Evolutionary conservation across 2,329 filamentous ascomycete species (phyloP), one percentile per base, ranked within the genome.

Genomic region (Paracamarosporium sp.): DNA sequence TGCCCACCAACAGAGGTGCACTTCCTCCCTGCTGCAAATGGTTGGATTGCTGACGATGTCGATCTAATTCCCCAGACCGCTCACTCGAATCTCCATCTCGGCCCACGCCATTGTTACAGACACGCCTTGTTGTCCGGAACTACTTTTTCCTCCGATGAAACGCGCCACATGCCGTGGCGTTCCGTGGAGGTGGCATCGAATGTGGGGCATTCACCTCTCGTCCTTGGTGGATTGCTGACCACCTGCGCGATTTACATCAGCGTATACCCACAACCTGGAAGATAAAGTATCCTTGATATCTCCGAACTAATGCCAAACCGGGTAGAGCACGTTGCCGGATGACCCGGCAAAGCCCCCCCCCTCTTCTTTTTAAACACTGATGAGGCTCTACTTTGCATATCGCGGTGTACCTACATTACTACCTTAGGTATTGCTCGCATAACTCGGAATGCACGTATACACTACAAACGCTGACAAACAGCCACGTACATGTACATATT

Each of bases 141-240:
- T 17, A 31, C 17, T 46, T 31, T 46, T 46, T 31, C 20, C 13
- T 25, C 27, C 27, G 27, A 46, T 17, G 22, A 31, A 31, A 31
- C 15, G 43, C 27, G 43, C 43, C 43, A 46, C 43, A 6, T 30
- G n/a, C 43, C 43, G 43, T 46, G 43, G 43, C 43, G 43, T 31
- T n/a, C 43, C 43, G 43, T 31, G 43, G 43, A 46, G 43, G 43
- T 46, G 43, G 43, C 43, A 17, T 27, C 12, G 20, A 46, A 20
- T 31, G 27, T 31, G 27, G 27, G 27, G 27, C 43, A 17, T 36
- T 17, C 15, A 31, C 4, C 28, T 17, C 15, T 15, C 43, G 17
- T 17, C n/a, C 43, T 31, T 36, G n/a, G 33, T n/a, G 28, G 43
- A 20, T 46, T 28, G 25, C 43, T 20, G 6, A 25, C 22, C 43